Conservation (phyloP, 345 rosid genomes). For the Euphorbia peplus region DNA sequence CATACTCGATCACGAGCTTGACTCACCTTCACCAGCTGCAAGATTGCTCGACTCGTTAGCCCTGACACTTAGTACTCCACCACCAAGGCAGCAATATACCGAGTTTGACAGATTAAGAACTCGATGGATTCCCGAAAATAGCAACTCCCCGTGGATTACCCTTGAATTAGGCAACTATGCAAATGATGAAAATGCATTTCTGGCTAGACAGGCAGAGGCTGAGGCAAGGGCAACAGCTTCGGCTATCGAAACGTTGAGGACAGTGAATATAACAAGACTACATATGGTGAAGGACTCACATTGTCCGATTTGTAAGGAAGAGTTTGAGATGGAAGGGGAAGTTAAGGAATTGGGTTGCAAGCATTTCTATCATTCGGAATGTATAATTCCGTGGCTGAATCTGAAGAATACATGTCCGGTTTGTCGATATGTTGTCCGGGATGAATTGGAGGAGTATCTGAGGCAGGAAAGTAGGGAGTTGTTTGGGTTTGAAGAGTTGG, state of each 20-base stretch:
- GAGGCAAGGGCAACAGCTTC: conserved; percentile 28
- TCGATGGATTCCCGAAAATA: conserved; percentile 38
- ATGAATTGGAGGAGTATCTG: not conserved
- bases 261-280: conserved; percentile 29
- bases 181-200: not conserved
- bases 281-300: conserved; percentile 32
- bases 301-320: conserved; percentile 82
- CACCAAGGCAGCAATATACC: not conserved
- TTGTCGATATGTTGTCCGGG: conserved; percentile 48
- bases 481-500: conserved; percentile 24
- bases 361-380: conserved; percentile 65
- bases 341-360: conserved; percentile 58
- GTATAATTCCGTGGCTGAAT: conserved; percentile 71
- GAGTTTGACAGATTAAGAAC: conserved; percentile 14
- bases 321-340: conserved; percentile 49
- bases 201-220: too few species aligned
- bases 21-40: too few species aligned
- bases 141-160: conserved; percentile 51
- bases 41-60: conserved; percentile 28
- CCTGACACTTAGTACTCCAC: conserved; percentile 18
- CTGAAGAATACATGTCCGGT: conserved; percentile 72
- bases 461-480: not conserved
- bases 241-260: conserved; percentile 50
- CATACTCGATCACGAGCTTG: conserved; percentile 49
- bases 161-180: conserved; percentile 27